Evolutionary conservation across 1,139 yeast genomes (phyloP).

Genomic region (Scheffersomyces quercinus): DNA sequence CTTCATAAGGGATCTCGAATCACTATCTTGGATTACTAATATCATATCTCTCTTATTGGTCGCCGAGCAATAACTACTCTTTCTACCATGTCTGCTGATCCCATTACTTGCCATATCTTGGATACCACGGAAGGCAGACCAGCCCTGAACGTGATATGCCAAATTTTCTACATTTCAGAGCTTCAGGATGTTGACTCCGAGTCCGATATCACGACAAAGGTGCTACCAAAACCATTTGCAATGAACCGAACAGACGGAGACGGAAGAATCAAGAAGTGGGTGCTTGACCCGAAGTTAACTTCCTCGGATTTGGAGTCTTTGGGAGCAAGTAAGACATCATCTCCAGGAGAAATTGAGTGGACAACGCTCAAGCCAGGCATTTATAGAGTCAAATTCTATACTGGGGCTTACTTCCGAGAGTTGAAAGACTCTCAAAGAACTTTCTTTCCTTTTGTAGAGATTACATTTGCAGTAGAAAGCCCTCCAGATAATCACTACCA

Average conservation of each 20-base stretch:
- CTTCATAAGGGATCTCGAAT: no score
- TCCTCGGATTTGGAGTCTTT: constrained; percentile 17
- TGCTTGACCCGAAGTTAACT: constrained; percentile 39
- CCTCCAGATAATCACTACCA: constrained; percentile 83
- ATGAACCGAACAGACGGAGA: constrained; percentile 69
- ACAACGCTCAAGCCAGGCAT: constrained; percentile 52
- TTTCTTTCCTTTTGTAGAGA: constrained; percentile 85
- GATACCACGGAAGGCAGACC: constrained; percentile 87
- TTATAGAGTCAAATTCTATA: constrained; percentile 74
- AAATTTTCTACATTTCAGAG: constrained; percentile 44
- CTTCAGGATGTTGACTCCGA: constrained; percentile 10
- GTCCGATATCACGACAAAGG: constrained; percentile 26
- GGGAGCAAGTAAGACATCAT: constrained; percentile 28
- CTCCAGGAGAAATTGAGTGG: constrained; percentile 36
- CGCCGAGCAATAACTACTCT: background rate
- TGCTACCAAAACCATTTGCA: constrained; percentile 50
- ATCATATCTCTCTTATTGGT: no score
- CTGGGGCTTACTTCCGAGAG: constrained; percentile 61
- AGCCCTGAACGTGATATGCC: constrained; percentile 66
- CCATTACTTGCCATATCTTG: constrained; percentile 83
- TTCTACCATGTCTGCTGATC: constrained; percentile 37
- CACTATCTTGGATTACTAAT: no score
- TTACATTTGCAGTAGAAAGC: constrained; percentile 60
- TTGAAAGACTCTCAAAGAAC: constrained; percentile 34
- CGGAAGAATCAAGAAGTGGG: constrained; percentile 78